These are phyloP conservation scores for Podaxis mareebaensis DNA, from an alignment of 768 basidiomycete genomes.

Conservation along the genomic window DNA sequence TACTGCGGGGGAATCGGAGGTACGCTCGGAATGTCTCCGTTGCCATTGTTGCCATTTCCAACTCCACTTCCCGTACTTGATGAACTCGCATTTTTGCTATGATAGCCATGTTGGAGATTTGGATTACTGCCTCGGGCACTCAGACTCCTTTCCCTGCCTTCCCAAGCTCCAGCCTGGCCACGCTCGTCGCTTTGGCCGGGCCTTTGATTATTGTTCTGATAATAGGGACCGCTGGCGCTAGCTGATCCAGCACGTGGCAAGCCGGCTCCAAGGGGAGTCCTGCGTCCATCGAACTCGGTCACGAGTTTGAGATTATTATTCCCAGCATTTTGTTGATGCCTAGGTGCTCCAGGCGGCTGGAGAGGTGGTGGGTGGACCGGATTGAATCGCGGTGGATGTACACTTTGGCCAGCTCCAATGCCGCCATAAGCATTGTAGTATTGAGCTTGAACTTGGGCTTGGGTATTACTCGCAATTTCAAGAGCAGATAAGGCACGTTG, in stretches of 20 bases:
- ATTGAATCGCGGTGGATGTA: conserved; percentile 71
- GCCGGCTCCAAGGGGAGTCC: conserved; percentile 51
- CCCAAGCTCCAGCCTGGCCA: conserved; percentile 50
- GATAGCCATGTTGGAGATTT: conserved; percentile 66
- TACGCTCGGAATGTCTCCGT: conserved; percentile 56
- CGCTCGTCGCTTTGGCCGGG: conserved; percentile 27
- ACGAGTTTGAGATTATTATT: conserved; percentile 52
- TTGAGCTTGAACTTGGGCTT: conserved; percentile 26
- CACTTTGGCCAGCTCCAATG: conserved; percentile 45
- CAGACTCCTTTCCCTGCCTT: conserved; percentile 62
- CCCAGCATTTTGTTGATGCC: conserved; percentile 38
- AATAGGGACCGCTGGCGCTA: conserved; percentile 31
- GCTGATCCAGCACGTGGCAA: conserved; percentile 39
- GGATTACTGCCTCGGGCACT: conserved; percentile 64
- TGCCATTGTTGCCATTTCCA: conserved; percentile 28
- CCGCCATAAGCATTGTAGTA: conserved; percentile 29
- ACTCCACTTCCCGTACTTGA: conserved; percentile 34
- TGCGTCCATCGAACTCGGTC: conserved; percentile 68
- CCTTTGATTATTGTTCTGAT: conserved; percentile 26
- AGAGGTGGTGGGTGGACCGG: conserved; percentile 13
- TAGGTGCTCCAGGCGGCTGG: conserved; percentile 14
- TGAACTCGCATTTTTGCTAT: conserved; percentile 39
- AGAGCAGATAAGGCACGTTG: conserved; percentile 71
- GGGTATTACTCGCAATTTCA: conserved; percentile 48
- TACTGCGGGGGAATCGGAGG: conserved; percentile 77